Evolutionary conservation across 2,329 filamentous ascomycete genomes (phyloP), one percentile per base, ranked within the genome.

Genomic region (Sphaceloma murrayae): DNA sequence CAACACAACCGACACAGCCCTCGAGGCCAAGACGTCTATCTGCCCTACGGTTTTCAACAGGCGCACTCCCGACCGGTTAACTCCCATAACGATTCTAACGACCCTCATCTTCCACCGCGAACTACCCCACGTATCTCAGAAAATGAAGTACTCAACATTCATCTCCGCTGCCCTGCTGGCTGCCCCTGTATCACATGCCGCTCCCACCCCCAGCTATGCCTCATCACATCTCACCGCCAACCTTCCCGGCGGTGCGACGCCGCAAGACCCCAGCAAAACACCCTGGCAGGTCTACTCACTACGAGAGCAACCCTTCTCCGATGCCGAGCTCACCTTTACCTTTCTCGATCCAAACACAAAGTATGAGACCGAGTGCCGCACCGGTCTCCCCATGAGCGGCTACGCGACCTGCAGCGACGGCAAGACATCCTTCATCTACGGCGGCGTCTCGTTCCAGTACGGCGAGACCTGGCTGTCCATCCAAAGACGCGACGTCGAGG

Each of bases 401-500:
- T 45, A 34, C 30, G 30, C 42, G 3, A 45, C 42, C 11, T 45
- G 42, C 11, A 27, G 22, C 11, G 42, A 45, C 31, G 30, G 31
- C 29, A 45, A 45, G 32, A 45, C 42, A 3, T 24, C 42, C 10
- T 45, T 45, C 42, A 45, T 45, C 22, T 45, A 45, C 31, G 42
- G 42, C 11, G 42, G 42, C 19, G 42, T 45, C 18, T 34, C 29
- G 6, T 45, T 26, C 31, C 42, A 45, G 16, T 45, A 34, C 32
- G 42, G 42, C 21, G 42, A 45, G 31, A 45, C 42, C 3, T 45
- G 42, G 42, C n/a, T 45, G 13, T 45, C 42, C 19, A 36, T 45
- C 19, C 42, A 45, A 21, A 24, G 42, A 14, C 42, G 29, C 17
- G 42, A 45, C 19, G 31, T 34, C 11, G 30, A 34, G 29, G 42